A percentile compares a stretch with the other conserved stretches of the same genome.
Evolutionary conservation across 805 yeast species (phyloP).

Genomic region (Monosporozyma siamensis): DNA sequence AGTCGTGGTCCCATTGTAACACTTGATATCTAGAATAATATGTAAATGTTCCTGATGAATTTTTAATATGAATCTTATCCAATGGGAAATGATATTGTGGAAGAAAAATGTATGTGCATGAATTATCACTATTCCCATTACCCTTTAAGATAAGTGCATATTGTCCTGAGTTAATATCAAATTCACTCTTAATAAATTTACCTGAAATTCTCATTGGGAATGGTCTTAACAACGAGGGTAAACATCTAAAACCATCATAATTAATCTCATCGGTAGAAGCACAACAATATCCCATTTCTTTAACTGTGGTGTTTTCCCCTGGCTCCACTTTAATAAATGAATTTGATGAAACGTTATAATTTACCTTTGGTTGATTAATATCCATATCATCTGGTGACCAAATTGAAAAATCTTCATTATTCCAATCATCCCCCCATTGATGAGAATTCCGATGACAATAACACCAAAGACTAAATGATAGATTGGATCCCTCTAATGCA

Average conservation of each 20-base stretch:
- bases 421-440: constrained; percentile 87
- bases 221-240: constrained; percentile 70
- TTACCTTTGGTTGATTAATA: not conserved
- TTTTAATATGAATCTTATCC: constrained; percentile 38
- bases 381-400: constrained; percentile 57
- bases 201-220: constrained; percentile 62
- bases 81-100: constrained; percentile 65
- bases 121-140: too few relatives aligned
- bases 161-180: constrained; percentile 39
- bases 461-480: constrained; percentile 81
- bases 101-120: constrained; percentile 46
- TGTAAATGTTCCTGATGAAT: constrained; percentile 48
- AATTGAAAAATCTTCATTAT: constrained; percentile 85
- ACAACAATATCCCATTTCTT: not conserved
- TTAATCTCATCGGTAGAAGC: constrained; percentile 7
- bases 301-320: not conserved
- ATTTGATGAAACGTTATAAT: not conserved
- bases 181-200: constrained; percentile 41
- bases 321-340: not conserved
- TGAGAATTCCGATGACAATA: constrained; percentile 68
- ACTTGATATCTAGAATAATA: constrained; percentile 44
- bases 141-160: constrained; percentile 34
- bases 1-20: constrained; percentile 62
- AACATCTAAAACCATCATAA: constrained; percentile 57
- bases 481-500: constrained; percentile 66